Evolutionary conservation across 2,329 filamentous ascomycete species (phyloP).

Genomic region (Trichoderma sp.): DNA sequence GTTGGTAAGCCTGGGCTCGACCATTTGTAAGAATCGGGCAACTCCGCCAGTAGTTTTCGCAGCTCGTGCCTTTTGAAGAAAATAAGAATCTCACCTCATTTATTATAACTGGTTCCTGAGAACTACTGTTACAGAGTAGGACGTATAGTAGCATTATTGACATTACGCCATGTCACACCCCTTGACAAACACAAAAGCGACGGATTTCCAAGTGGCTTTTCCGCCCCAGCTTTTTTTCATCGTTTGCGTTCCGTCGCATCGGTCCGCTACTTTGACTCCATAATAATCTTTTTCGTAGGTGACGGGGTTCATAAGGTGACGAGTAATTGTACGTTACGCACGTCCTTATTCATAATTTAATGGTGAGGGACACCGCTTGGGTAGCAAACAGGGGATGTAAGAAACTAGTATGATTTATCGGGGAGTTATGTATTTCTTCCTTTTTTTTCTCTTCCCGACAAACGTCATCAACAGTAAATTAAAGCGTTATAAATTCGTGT

Average conservation of each 20-base stretch:
- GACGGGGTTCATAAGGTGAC: not conserved
- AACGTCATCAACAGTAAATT: not conserved
- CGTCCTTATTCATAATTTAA: not conserved
- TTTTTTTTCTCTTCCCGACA: not conserved
- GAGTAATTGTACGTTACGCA: not conserved
- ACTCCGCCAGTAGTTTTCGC: not conserved
- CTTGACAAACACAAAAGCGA: not conserved
- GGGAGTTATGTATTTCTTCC: not conserved
- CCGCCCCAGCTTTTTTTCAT: not conserved
- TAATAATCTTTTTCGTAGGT: not conserved
- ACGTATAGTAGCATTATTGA: not conserved
- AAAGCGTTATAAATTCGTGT: not conserved
- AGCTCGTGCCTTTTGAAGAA: not conserved
- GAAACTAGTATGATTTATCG: not conserved
- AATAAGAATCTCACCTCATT: not conserved
- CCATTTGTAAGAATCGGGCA: not conserved
- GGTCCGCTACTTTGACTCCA: not conserved
- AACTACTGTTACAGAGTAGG: not conserved
- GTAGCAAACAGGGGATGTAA: not conserved
- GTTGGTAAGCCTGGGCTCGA: not conserved
- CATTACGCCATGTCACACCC: not conserved
- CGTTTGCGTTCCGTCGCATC: not conserved
- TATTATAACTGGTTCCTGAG: not conserved
- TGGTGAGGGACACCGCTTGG: not conserved
- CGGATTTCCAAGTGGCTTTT: not conserved